Conservation (phyloP, 2,329 filamentous ascomycete genomes). For the Akanthomyces lecanii region DNA sequence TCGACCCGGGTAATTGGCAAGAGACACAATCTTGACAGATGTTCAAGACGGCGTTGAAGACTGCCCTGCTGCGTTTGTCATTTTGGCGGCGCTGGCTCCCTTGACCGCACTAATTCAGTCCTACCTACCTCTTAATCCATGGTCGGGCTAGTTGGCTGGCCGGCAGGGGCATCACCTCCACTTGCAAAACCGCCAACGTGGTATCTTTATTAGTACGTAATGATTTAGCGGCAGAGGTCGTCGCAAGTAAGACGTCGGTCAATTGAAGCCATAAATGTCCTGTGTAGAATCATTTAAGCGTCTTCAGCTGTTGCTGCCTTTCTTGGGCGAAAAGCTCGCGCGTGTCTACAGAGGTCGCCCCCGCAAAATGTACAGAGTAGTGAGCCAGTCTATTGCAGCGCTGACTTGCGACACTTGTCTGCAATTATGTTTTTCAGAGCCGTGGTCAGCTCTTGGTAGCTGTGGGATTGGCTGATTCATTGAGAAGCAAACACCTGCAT, state of each 20-base stretch:
- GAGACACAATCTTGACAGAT: neutral
- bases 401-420: no score
- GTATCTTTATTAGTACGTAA: neutral
- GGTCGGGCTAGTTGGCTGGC: neutral
- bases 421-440: no score
- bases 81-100: neutral
- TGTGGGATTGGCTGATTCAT: no score
- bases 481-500: no score
- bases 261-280: neutral
- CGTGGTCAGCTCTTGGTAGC: no score
- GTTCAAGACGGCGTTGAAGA: neutral
- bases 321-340: neutral
- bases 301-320: neutral
- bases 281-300: neutral
- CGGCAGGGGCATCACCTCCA: conserved; percentile 1
- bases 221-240: no score
- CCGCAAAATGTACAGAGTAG: neutral
- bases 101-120: neutral
- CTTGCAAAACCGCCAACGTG: neutral
- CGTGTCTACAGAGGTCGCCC: neutral
- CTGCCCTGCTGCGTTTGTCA: neutral
- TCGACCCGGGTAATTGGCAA: neutral
- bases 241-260: no score
- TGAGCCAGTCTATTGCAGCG: no score
- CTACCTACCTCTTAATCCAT: neutral